Percentiles rank a stretch among this genome's conserved stretches.
phyloP scores from a whole-genome alignment of 108 stramenopile genomes.

The Schizochytrium sp. region DNA sequence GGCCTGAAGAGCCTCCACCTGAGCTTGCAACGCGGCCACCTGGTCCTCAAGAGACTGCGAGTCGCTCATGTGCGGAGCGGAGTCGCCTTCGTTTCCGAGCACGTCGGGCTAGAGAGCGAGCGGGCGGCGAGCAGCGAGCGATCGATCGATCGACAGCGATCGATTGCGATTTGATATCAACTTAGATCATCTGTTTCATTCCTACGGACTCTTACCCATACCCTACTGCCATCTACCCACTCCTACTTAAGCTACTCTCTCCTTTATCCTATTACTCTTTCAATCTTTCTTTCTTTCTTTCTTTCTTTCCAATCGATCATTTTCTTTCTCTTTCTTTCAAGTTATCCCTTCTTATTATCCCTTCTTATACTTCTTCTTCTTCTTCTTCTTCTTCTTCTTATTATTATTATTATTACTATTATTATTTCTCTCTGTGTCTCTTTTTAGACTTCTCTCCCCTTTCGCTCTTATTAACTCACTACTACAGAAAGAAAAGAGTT shows the following conservation, averaged over 20 bases:
- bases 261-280: slow-evolving; percentile 6
- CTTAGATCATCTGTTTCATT: no score
- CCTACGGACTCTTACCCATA: no score
- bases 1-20: slow-evolving; percentile 9
- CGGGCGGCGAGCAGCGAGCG: no score
- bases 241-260: neutral
- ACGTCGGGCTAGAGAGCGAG: no score
- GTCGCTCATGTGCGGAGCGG: no score
- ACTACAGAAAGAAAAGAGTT: neutral
- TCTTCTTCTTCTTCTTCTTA: slow-evolving; percentile 8
- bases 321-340: neutral
- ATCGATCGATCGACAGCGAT: no score
- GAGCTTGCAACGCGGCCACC: neutral
- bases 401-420: neutral
- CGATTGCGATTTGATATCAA: no score
- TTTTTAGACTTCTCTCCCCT: neutral
- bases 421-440: neutral
- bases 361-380: neutral
- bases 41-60: neutral
- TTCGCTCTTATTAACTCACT: neutral
- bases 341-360: slow-evolving; percentile 14
- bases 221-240: no score
- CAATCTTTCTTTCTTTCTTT: slow-evolving; percentile 17
- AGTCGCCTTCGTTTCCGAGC: no score
- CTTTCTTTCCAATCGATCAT: neutral